Base-by-base conservation (phyloP, 306 rosid genomes). In the Lablab purpureus region DNA sequence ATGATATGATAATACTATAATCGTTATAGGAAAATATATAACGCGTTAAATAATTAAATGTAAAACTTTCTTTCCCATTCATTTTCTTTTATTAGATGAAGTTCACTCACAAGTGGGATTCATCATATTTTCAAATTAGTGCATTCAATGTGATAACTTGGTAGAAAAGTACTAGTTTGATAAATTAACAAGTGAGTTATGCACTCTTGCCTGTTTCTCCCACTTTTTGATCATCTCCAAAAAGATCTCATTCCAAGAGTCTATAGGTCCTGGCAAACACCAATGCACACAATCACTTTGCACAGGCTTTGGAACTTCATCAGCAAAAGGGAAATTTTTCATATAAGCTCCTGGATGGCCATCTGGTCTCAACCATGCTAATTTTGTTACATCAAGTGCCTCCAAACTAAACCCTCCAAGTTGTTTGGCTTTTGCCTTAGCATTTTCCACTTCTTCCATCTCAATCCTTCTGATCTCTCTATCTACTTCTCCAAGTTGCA, bases 251-350 rank as follows among this genome's bases (percentile, higher is more conserved):
- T 91, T 93, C 98, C 98, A 93, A 0, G 98, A 86, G 71, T 93
- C 97, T 4, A 93, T 67, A 47, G 98, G 89, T 3, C 97, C 95
- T 0, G 97, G 98, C 84, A 93, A 80, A 67, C 97, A 93, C 98
- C 98, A 93, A 85, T 93, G 98, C 36, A 88, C 87, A 76, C 97
- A 93, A 67, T 93, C 98, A 65, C 85, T 91, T 55, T 87, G 97
- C 7, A 93, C 88, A 19, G 18, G 55, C 49, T 87, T 82, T 10
- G 17, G 30, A 23, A 86, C 72, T 1, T 90, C 87, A 40, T 89
- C 69, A 21, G 73, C 85, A 83, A 87, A 84, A 22, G 95, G 97
- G 64, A 81, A 87, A 25, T 86, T 84, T 13, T 88, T 65, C 93
- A 84, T 88, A 5, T 91, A 93, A 54, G 97, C 86, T 18, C 98